Conservation (phyloP, 371 early-diverging fungal species). For the Mucor velutinosus region DNA sequence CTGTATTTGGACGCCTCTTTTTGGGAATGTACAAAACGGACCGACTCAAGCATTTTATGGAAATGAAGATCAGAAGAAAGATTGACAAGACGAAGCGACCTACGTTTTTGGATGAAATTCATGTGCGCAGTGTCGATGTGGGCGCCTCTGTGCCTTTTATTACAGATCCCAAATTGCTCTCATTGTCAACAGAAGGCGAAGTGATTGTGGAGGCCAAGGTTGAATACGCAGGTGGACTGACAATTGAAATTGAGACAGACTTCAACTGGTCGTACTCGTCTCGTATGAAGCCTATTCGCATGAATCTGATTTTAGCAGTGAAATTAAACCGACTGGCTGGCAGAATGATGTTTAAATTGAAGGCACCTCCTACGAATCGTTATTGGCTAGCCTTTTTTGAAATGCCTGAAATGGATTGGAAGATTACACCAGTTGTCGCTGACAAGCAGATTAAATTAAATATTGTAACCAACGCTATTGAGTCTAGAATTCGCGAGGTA, state of each 20-base stretch:
- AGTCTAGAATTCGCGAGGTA: constrained; percentile 80
- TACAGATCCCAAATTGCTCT: constrained; percentile 72
- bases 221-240: constrained; percentile 76
- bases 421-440: constrained; percentile 83
- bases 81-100: constrained; percentile 70
- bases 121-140: constrained; percentile 72
- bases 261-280: constrained; percentile 45
- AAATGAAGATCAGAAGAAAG: constrained; percentile 68
- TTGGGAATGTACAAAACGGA: constrained; percentile 73
- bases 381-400: constrained; percentile 89
- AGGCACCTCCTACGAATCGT: constrained; percentile 84
- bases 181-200: constrained; percentile 70
- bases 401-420: constrained; percentile 77
- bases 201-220: constrained; percentile 74
- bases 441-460: constrained; percentile 80
- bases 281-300: constrained; percentile 66
- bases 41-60: constrained; percentile 56
- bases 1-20: constrained; percentile 80
- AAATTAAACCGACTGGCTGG: constrained; percentile 69
- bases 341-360: constrained; percentile 76
- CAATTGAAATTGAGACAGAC: constrained; percentile 73
- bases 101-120: constrained; percentile 77
- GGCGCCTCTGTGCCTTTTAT: constrained; percentile 83
- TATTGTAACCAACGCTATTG: constrained; percentile 82
- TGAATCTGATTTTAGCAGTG: constrained; percentile 78